Evolutionary conservation across 371 early-diverging fungal species (phyloP).

Genomic region (Mortierella sp.): DNA sequence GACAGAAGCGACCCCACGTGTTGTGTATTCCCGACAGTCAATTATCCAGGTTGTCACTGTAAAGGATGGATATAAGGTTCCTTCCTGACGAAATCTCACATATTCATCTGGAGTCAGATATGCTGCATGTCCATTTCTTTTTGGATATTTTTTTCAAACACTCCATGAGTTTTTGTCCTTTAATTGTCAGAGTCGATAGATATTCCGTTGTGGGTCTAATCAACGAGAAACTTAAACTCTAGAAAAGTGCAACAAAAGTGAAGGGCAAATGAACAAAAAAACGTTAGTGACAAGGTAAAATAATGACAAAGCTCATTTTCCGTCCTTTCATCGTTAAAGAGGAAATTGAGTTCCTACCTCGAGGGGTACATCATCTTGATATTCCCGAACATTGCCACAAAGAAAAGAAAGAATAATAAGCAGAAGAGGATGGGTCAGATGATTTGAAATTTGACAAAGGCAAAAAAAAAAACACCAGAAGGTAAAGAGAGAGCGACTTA

Average conservation of each 20-base stretch:
- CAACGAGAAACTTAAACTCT: conserved; percentile 52
- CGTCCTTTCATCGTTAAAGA: conserved; percentile 22
- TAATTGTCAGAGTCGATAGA: conserved; percentile 30
- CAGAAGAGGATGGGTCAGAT: background rate
- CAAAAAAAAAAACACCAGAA: conserved; percentile 5
- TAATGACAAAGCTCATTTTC: no score
- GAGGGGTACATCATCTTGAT: conserved; percentile 94
- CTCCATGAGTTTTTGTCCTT: conserved; percentile 24
- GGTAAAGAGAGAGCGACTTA: conserved; percentile 61
- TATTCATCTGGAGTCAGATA: background rate
- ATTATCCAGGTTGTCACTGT: no score
- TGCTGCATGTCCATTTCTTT: background rate
- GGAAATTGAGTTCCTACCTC: conserved; percentile 61
- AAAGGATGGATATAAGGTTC: no score
- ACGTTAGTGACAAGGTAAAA: background rate
- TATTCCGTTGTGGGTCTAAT: conserved; percentile 29
- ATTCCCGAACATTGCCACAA: background rate
- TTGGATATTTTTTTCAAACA: conserved; percentile 1
- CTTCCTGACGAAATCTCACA: no score
- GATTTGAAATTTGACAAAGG: background rate
- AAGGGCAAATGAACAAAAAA: background rate
- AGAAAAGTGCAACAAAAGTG: conserved; percentile 13
- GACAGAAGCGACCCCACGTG: no score
- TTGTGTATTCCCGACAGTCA: no score
- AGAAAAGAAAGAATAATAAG: conserved; percentile 4